A percentile compares a stretch with the other conserved stretches of the same genome.
Evolutionary conservation across 2,329 filamentous ascomycete genomes (phyloP).

Genomic region (Orbilia ellipsospora): DNA sequence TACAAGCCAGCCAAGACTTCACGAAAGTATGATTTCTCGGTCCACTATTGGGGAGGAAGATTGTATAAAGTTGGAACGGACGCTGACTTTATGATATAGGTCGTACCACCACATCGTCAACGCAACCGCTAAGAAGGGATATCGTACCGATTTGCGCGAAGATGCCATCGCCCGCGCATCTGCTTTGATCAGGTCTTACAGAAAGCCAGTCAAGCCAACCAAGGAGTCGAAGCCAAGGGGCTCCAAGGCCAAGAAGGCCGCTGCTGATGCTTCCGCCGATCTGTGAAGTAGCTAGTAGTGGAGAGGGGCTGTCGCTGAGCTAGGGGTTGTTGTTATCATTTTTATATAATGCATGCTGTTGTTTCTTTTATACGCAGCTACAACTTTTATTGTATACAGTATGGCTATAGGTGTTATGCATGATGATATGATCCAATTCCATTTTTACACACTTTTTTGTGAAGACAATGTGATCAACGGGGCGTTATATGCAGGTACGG

Average conservation of each 20-base stretch:
- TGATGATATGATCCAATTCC: conserved; percentile 35
- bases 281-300: conserved; percentile 26
- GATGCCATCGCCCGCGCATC: conserved; percentile 53
- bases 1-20: conserved; percentile 54
- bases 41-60: not conserved
- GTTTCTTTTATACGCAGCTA: conserved; percentile 43
- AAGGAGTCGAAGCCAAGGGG: conserved; percentile 52
- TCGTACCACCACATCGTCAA: conserved; percentile 51
- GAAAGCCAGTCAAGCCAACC: conserved; percentile 47
- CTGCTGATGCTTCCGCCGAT: conserved; percentile 42
- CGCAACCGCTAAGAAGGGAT: conserved; percentile 53
- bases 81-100: conserved; percentile 30
- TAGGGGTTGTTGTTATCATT: conserved; percentile 14
- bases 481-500: conserved; percentile 18
- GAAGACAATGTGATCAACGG: not conserved
- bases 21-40: conserved; percentile 37
- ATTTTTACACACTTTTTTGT: conserved; percentile 2
- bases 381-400: conserved; percentile 40
- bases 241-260: conserved; percentile 42
- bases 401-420: conserved; percentile 39
- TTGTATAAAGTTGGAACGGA: not conserved
- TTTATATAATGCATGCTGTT: conserved; percentile 30
- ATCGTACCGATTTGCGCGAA: conserved; percentile 48
- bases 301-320: conserved; percentile 21
- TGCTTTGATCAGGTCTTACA: conserved; percentile 51